Base-by-base conservation (phyloP, 352 stramenopile species). In the Pythium brachiatum region DNA sequence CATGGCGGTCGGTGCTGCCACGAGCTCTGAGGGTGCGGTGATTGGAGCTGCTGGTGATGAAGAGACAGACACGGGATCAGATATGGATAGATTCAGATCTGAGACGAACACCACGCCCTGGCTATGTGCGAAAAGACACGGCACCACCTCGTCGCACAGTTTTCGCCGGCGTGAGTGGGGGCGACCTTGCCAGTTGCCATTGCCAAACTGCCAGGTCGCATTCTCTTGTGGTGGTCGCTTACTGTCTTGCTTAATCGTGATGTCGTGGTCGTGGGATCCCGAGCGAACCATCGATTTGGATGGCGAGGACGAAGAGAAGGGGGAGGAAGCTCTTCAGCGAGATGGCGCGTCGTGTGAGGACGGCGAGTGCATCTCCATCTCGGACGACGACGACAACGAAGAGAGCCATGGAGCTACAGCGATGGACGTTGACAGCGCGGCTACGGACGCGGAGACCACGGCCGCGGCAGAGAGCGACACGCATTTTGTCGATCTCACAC, bases 1-100 rank as follows among this genome's bases (percentile, higher is more conserved):
- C 62, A 69, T 69, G 23, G 39, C 11, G 39, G 39, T 12, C 6
- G 18, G n/a, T n/a, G n/a, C n/a, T n/a, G n/a, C n/a, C n/a, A n/a
- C n/a, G n/a, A n/a, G n/a, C n/a, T n/a, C n/a, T n/a, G 29, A 34
- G 29, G 3, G 18, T 46, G 39, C 39, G 39, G 39, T 46, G 39
- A 46, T 46, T 46, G 39, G 39, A 46, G 39, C 39, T 46, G 39
- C 39, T 46, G 29, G 29, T 34, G 39, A 46, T 25, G 39, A 46
- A 46, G 16, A 46, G 39, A 46, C 39, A 46, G 39, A 46, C 39
- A 46, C 39, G 39, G 39, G 15, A 46, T 46, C 39, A 46, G 39
- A 46, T 23, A 23, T 23, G 18, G 15, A 4, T 46, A 9, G 36
- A 20, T 12, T 43, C 39, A 21, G 39, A 46, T 46, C 39, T 46